Evolutionary conservation across 208 protist genomes (phyloP).

Genomic region (Giardia duodenalis): DNA sequence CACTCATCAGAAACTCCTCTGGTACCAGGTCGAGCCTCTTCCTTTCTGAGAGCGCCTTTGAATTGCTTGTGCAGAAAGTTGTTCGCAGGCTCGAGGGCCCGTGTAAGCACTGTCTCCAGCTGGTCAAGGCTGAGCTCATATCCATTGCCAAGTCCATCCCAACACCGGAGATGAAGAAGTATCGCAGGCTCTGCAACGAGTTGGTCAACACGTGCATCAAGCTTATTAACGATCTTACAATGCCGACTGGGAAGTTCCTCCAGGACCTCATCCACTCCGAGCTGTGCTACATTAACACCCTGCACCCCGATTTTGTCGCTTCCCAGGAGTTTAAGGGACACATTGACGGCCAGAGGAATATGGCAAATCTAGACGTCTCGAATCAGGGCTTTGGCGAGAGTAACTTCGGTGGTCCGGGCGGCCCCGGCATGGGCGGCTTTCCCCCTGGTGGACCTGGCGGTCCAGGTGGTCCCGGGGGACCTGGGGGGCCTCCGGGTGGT

Average conservation of each 20-base stretch:
- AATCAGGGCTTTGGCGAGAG: not conserved
- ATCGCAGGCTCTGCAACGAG: not conserved
- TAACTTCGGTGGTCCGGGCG: not conserved
- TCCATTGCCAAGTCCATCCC: slow-evolving; percentile 25
- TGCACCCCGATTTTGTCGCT: slow-evolving; percentile 48
- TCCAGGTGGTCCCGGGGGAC: not conserved
- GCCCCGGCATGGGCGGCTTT: not conserved
- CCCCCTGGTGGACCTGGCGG: not conserved
- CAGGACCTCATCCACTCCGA: slow-evolving; percentile 42
- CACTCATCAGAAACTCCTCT: slow-evolving; percentile 32
- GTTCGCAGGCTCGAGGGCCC: slow-evolving; percentile 23
- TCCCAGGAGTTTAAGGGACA: not conserved
- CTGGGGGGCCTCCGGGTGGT: not conserved
- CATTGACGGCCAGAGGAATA: not conserved
- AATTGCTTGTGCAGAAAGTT: slow-evolving; percentile 19
- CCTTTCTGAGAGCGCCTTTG: slow-evolving; percentile 37
- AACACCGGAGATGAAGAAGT: not conserved
- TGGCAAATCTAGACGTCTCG: not conserved
- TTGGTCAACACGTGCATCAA: not conserved
- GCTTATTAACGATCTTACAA: slow-evolving; percentile 28
- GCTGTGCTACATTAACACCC: slow-evolving; percentile 51
- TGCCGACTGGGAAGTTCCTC: slow-evolving; percentile 43
- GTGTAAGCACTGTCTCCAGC: slow-evolving; percentile 1
- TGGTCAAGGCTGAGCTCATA: not conserved
- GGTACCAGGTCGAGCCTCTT: slow-evolving; percentile 21